These are phyloP conservation scores for Elaeagnus macrophylla DNA, from an alignment of 306 rosid genomes.

Conservation along the genomic window DNA sequence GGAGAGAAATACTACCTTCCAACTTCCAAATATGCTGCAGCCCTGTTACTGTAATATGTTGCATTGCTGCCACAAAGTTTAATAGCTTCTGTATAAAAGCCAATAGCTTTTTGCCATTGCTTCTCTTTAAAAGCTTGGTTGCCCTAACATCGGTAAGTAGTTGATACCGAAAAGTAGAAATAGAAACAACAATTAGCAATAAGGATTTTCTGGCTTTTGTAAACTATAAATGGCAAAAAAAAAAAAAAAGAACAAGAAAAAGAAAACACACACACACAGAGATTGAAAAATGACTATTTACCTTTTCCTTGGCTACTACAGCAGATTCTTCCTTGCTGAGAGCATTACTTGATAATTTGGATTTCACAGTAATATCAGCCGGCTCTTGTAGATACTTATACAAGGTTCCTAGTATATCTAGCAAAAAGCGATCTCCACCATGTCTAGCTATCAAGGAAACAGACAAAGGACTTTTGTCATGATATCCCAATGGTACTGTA, in stretches of 20 bases:
- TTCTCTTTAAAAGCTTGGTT: conserved; percentile 87
- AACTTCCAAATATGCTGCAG: conserved; percentile 77
- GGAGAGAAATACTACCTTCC: conserved; percentile 47
- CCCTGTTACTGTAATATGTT: conserved; percentile 88
- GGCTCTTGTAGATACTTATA: conserved; percentile 65
- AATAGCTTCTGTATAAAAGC: conserved; percentile 83
- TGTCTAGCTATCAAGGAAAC: conserved; percentile 90
- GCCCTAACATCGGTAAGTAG: conserved; percentile 41
- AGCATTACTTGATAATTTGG: conserved; percentile 51
- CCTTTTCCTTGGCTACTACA: conserved; percentile 91
- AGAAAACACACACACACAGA: too few relatives aligned
- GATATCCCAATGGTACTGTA: conserved; percentile 69
- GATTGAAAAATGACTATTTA: conserved; percentile 12
- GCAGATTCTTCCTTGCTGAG: conserved; percentile 77
- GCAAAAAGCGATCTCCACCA: conserved; percentile 89
- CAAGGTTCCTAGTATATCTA: conserved; percentile 63
- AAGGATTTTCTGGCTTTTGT: conserved; percentile 6
- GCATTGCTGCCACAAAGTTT: conserved; percentile 67
- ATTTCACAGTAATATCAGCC: conserved; percentile 54
- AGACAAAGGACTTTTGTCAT: conserved; percentile 67
- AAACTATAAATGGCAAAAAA: neutral
- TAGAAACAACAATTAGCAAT: neutral
- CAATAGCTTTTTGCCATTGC: conserved; percentile 88
- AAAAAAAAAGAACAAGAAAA: neutral
- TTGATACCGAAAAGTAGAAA: neutral